These are phyloP conservation scores for Tremella yokohamensis DNA, from an alignment of 768 basidiomycete species.

Conservation along the genomic window DNA sequence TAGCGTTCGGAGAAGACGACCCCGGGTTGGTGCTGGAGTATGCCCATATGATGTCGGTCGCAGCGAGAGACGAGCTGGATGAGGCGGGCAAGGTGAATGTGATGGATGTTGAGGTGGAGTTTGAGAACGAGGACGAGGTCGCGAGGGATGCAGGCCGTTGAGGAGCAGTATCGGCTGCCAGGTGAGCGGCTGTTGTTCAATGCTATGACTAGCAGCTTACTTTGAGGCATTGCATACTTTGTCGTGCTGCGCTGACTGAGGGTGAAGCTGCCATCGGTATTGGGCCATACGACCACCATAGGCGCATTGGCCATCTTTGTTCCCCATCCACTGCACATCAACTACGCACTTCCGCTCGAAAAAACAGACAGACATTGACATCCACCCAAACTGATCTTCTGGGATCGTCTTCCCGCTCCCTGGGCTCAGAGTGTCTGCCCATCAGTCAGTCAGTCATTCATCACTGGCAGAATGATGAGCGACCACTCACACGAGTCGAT, in stretches of 20 bases:
- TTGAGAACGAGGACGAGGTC: conserved; percentile 50
- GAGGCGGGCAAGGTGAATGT: conserved; percentile 36
- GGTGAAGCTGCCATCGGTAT: conserved; percentile 61
- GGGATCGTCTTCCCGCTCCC: background rate
- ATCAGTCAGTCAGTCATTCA: background rate
- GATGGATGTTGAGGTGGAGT: conserved; percentile 29
- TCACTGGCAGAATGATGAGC: background rate
- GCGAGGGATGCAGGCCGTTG: conserved; percentile 59
- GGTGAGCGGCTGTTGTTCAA: background rate
- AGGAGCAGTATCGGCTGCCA: conserved; percentile 52
- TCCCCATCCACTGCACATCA: background rate
- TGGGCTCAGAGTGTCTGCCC: background rate
- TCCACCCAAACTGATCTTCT: conserved; percentile 1
- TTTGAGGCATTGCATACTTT: conserved; percentile 59
- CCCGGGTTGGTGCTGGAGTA: conserved; percentile 58
- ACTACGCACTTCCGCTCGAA: background rate
- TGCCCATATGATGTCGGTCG: conserved; percentile 60
- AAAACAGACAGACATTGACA: background rate
- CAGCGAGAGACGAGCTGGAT: conserved; percentile 15
- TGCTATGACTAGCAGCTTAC: conserved; percentile 54
- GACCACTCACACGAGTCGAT: background rate
- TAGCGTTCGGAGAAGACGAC: conserved; percentile 55
- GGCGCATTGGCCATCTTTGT: conserved; percentile 24
- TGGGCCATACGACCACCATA: conserved; percentile 74
- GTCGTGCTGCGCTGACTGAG: conserved; percentile 64